phyloP scores from a whole-genome alignment of 768 basidiomycete species.

The Leccinum boreale region DNA sequence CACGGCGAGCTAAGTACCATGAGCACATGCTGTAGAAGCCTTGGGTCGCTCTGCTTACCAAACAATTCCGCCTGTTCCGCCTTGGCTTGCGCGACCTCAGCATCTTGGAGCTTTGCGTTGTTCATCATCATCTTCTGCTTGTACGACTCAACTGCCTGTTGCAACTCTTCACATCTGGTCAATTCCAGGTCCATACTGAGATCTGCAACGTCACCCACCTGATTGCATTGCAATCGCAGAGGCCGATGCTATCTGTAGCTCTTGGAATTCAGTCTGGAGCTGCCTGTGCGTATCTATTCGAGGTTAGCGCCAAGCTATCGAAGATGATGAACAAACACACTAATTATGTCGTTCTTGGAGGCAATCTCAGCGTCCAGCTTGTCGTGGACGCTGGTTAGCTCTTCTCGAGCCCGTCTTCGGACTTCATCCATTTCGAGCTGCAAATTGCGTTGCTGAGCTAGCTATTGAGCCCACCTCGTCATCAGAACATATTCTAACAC shows the following conservation, averaged over 20 bases:
- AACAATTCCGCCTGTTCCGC: slow-evolving; percentile 61
- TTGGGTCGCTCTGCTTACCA: slow-evolving; percentile 36
- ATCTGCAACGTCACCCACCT: slow-evolving; percentile 35
- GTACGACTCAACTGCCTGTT: slow-evolving; percentile 61
- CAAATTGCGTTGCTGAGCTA: slow-evolving; percentile 61
- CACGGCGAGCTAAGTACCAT: slow-evolving; percentile 48
- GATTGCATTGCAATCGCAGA: slow-evolving; percentile 58
- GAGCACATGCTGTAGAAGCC: slow-evolving; percentile 5
- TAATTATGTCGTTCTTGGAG: slow-evolving; percentile 55
- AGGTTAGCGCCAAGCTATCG: neutral
- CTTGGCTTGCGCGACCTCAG: slow-evolving; percentile 67
- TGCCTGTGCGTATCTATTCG: slow-evolving; percentile 55
- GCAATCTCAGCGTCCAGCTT: slow-evolving; percentile 50
- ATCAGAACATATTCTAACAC: neutral
- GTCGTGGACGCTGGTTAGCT: slow-evolving; percentile 51
- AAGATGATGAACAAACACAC: slow-evolving; percentile 35
- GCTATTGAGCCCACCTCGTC: slow-evolving; percentile 32
- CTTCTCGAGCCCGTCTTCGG: slow-evolving; percentile 62
- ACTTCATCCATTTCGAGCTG: slow-evolving; percentile 66
- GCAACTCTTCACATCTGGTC: slow-evolving; percentile 45
- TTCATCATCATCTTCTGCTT: slow-evolving; percentile 60
- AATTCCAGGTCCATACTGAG: neutral
- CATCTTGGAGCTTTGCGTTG: slow-evolving; percentile 58
- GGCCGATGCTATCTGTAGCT: slow-evolving; percentile 57
- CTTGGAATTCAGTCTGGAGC: slow-evolving; percentile 57